Evolutionary conservation across 2,329 filamentous ascomycete species (phyloP).

Genomic region (Incumbomyces delicatus): DNA sequence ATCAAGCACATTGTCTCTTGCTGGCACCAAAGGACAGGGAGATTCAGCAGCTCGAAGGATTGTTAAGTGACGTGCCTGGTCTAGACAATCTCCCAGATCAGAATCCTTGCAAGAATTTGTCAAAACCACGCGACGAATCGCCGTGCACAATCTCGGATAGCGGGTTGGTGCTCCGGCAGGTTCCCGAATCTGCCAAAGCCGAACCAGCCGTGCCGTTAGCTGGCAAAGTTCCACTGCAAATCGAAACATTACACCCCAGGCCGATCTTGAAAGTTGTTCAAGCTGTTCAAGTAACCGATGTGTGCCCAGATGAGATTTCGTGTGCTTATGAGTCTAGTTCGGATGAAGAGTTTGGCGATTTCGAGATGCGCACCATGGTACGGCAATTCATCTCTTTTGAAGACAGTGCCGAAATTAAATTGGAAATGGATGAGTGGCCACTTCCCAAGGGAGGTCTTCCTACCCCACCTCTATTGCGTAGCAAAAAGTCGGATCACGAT

Average conservation of each 20-base stretch:
- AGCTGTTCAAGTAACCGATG: neutral
- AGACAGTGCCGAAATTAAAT: neutral
- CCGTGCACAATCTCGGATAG: neutral
- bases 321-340: neutral
- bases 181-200: neutral
- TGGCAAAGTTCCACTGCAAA: neutral
- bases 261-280: neutral
- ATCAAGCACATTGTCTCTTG: neutral
- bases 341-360: neutral
- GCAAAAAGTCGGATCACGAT: neutral
- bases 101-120: neutral
- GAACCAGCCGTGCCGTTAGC: neutral
- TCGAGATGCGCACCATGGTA: neutral
- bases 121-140: neutral
- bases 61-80: neutral
- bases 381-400: neutral
- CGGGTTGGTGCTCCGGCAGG: neutral
- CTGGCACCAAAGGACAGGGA: neutral
- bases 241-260: neutral
- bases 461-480: neutral
- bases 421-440: neutral
- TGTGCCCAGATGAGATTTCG: neutral
- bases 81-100: neutral
- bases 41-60: neutral
- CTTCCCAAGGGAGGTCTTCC: neutral